Evolutionary conservation across 192 early-diverging fungal genomes (phyloP), one percentile per base, ranked within the genome.

Genomic region (Coemansia sp.): DNA sequence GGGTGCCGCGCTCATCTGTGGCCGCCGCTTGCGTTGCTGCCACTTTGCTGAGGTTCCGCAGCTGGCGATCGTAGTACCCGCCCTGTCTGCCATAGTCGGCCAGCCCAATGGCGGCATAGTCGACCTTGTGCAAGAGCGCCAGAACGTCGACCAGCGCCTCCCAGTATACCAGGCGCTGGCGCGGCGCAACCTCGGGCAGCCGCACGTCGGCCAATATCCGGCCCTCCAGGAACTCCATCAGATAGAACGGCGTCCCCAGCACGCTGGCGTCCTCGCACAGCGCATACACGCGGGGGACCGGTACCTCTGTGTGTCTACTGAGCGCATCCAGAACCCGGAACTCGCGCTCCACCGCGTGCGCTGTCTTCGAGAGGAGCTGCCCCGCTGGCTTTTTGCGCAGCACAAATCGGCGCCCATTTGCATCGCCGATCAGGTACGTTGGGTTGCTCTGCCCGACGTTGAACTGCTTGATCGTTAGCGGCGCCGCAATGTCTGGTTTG

Each of bases 341-440:
- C 75, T 98, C 94, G 50, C 96, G 85, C 67, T 98, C 96, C 57
- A 98, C 89, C 2, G 93, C 92, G 59, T 98, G 96, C 1, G 93
- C 94, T 0, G 90, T 95, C 40, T 86, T 86, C 11, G 92, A 92
- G 13, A 98, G 48, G 15, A 98, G 82, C 10, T 85, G 61, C 11
- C 96, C 96, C 13, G 91, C 89, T 2, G 94, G 96, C 76, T 96
- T 96, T 84, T 96, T 96, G 63, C 94, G 88, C 45, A 97, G 80
- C 40, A 95, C 93, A 69, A 88, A 93, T 25, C 71, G 83, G 42
- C 77, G 79, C 49, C 89, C 93, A 59, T n/a, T 9, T 2, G 80
- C 78, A 58, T 91, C 91, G 17, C 79, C 86, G 41, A 98, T 71
- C 45, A 95, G 84, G 62, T 93, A 98, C 8, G 96, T 98, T 9